A percentile compares a stretch with the other conserved stretches of the same genome.
phyloP scores from a whole-genome alignment of 2,329 filamentous ascomycete species.

The Apiospora aurea region DNA sequence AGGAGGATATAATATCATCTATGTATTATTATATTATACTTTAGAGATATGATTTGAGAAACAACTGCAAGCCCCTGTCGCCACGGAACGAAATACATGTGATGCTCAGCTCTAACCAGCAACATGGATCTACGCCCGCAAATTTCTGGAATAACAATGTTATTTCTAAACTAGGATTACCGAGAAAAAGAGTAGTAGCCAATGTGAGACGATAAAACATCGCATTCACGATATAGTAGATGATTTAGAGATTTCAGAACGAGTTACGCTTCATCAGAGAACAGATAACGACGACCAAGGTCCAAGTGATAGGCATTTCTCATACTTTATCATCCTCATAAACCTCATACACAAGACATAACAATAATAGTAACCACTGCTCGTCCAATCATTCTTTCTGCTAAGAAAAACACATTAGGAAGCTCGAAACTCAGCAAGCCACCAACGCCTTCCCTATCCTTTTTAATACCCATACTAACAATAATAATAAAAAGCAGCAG shows the following conservation, averaged over 20 bases:
- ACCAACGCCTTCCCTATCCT: neutral
- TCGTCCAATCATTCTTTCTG: neutral
- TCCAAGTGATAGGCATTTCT: slow-evolving; percentile 15
- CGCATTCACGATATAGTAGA: neutral
- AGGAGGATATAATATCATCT: neutral
- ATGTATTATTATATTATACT: too few species aligned
- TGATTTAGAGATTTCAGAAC: neutral
- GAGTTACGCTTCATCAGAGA: neutral
- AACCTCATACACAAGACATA: slow-evolving; percentile 4
- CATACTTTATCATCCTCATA: slow-evolving; percentile 1
- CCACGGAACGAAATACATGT: too few species aligned
- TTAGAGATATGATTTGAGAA: neutral
- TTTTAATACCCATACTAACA: neutral
- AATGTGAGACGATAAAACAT: neutral
- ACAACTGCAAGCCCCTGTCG: neutral
- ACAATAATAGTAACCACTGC: neutral
- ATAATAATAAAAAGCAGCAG: neutral
- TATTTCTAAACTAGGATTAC: neutral
- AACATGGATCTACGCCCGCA: too few species aligned
- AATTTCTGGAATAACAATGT: neutral
- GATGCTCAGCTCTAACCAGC: neutral
- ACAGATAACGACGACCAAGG: neutral
- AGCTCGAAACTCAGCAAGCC: neutral
- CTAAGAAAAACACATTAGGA: neutral
- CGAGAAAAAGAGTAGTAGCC: too few species aligned